Conservation (phyloP, 768 basidiomycete genomes). For the Rubroboletus pulcherrimus region DNA sequence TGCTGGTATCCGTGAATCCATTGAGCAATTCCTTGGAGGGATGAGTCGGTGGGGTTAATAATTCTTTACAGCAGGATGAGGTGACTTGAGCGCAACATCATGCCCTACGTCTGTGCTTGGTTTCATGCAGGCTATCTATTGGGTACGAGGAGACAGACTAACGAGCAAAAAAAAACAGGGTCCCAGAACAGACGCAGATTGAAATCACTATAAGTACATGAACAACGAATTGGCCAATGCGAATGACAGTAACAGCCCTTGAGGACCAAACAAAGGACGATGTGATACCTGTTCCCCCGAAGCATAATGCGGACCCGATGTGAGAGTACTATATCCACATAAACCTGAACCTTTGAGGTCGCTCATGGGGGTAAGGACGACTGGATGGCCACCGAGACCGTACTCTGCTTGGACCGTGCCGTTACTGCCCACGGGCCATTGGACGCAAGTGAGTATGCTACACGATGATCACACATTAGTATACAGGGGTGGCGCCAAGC, state of each 20-base stretch:
- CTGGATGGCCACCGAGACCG: slow-evolving; percentile 56
- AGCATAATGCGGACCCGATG: not conserved
- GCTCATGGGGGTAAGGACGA: slow-evolving; percentile 47
- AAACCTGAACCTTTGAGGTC: slow-evolving; percentile 36
- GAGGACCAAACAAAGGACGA: not conserved
- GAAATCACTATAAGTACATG: slow-evolving; percentile 3
- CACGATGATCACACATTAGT: not conserved
- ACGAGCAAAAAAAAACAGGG: not conserved
- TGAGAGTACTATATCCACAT: slow-evolving; percentile 26
- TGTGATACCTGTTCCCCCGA: slow-evolving; percentile 5
- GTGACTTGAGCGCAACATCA: not conserved
- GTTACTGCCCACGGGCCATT: slow-evolving; percentile 65
- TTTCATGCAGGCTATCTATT: not conserved
- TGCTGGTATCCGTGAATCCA: slow-evolving; percentile 34
- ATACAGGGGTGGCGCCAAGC: not conserved
- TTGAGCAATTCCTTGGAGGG: slow-evolving; percentile 22
- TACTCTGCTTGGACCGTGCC: slow-evolving; percentile 63
- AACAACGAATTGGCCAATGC: slow-evolving; percentile 4
- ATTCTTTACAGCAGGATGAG: not conserved
- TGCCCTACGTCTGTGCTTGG: not conserved
- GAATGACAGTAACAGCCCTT: slow-evolving; percentile 3
- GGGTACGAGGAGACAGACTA: not conserved
- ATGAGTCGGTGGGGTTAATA: slow-evolving; percentile 14
- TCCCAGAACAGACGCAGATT: not conserved
- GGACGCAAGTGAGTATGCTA: slow-evolving; percentile 62